phyloP scores from a whole-genome alignment of 805 yeast species.

The Brettanomyces nanus region DNA sequence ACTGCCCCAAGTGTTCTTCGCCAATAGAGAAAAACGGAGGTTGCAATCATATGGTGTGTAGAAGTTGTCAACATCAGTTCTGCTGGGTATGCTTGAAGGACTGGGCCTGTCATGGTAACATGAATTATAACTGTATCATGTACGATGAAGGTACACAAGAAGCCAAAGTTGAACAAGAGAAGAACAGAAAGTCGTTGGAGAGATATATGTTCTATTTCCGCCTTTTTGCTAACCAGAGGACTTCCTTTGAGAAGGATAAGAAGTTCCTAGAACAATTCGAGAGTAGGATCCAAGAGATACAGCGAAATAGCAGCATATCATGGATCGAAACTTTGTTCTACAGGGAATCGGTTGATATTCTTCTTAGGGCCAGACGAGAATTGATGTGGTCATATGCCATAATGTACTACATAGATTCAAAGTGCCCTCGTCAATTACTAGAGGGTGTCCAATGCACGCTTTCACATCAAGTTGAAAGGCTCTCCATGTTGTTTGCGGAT shows the following conservation, averaged over 20 bases:
- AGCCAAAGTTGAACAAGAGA: conserved; percentile 29
- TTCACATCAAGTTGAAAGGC: conserved; percentile 21
- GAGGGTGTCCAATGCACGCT: conserved; percentile 32
- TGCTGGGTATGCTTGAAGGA: conserved; percentile 87
- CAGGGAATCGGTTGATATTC: conserved; percentile 57
- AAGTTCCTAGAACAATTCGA: conserved; percentile 57
- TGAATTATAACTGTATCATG: conserved; percentile 47
- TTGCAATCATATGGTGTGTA: conserved; percentile 92
- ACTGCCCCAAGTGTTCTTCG: conserved; percentile 75
- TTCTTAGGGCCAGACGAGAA: conserved; percentile 63
- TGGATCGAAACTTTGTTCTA: conserved; percentile 88
- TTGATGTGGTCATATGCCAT: conserved; percentile 89
- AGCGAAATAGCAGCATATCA: conserved; percentile 55
- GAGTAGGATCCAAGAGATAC: conserved; percentile 52
- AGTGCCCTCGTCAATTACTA: conserved; percentile 49
- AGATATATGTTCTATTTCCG: conserved; percentile 71
- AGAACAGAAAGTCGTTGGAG: conserved; percentile 41
- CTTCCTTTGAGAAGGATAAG: conserved; percentile 65
- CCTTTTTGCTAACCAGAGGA: conserved; percentile 67
- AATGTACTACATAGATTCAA: conserved; percentile 50
- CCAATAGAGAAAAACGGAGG: conserved; percentile 92
- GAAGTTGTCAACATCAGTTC: conserved; percentile 67
- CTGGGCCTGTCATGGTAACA: conserved; percentile 65
- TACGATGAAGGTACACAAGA: conserved; percentile 42
- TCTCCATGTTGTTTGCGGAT: conserved; percentile 28